Conservation (phyloP, 2,329 filamentous ascomycete genomes). For the Coniochaeta prunicola region DNA sequence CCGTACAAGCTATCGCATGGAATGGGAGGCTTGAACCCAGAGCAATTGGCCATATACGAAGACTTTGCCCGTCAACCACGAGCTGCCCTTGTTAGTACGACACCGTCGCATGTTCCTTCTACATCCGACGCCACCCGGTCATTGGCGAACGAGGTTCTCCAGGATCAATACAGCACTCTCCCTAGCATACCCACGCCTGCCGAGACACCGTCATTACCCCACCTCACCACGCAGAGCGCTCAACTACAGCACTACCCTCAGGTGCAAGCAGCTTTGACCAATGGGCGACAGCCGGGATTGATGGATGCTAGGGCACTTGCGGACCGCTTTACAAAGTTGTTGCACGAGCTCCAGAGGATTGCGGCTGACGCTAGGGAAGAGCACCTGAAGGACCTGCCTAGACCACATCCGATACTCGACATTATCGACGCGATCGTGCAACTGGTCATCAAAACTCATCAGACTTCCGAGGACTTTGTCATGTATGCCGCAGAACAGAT, state of each 20-base stretch:
- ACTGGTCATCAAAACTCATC: constrained; percentile 55
- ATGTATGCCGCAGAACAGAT: constrained; percentile 55
- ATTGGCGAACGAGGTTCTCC: constrained; percentile 56
- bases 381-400: constrained; percentile 52
- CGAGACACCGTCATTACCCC: constrained; percentile 50
- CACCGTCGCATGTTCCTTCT: constrained; percentile 48
- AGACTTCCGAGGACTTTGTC: constrained; percentile 53
- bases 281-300: constrained; percentile 40
- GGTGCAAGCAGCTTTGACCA: constrained; percentile 38
- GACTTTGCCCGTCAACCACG: constrained; percentile 87
- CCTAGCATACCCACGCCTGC: constrained; percentile 50
- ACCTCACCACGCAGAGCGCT: constrained; percentile 28
- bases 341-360: constrained; percentile 49
- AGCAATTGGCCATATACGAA: constrained; percentile 94
- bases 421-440: constrained; percentile 55
- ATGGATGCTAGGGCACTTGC: constrained; percentile 45
- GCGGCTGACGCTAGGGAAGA: constrained; percentile 48
- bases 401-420: constrained; percentile 53
- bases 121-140: constrained; percentile 54
- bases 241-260: constrained; percentile 51
- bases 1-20: constrained; percentile 79
- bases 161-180: constrained; percentile 53
- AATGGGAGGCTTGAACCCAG: constrained; percentile 67
- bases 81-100: constrained; percentile 45
- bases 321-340: constrained; percentile 50